Base-by-base conservation (phyloP, 2,329 filamentous ascomycete genomes). In the Fusarium phyllophilum region DNA sequence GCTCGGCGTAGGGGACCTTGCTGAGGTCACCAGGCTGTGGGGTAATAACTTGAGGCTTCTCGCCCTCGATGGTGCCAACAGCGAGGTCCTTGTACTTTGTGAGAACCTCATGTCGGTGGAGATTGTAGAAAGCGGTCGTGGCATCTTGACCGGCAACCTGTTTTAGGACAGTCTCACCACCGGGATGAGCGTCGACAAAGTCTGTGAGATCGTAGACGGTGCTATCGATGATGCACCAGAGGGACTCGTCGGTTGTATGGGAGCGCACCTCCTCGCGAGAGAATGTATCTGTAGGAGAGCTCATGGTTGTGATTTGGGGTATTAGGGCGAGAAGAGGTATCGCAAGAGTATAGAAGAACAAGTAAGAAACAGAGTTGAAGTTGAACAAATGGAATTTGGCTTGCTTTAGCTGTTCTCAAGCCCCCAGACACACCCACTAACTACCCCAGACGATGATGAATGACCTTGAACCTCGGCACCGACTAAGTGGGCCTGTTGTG, bases 101-200 rank as follows among this genome's bases (percentile, higher is more conserved):
- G 17, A 97, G 88, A n/a, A 97, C 93, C 83, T 97, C 94, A 77
- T 97, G 94, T 33, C 94, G 88, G 84, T 97, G 95, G 60, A 97
- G 90, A 85, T 97, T 97, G 89, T 97, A 97, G 83, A 97, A 97
- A 64, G 92, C 92, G 41, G 88, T 85, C 5, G 94, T 97, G 57
- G 94, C 94, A 79, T 97, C 94, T 75, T 90, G 88, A 71, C 94
- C 94, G 36, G 93, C 94, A 54, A 96, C 89, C 83, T 97, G 94
- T 61, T 89, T 88, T 42, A 97, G 89, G 31, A 97, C 94, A 48
- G 93, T 91, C 78, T 91, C 90, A 78, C 94, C 94, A 76, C 94
- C 94, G 2, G 94, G 94, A 79, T 97, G 94, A 29, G 93, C 94
- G 80, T 96, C 93, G 76, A 94, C 83, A 82, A 97, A 97, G 75